phyloP scores from a whole-genome alignment of 1,139 yeast genomes.

The Saccharomyces hybrid region DNA sequence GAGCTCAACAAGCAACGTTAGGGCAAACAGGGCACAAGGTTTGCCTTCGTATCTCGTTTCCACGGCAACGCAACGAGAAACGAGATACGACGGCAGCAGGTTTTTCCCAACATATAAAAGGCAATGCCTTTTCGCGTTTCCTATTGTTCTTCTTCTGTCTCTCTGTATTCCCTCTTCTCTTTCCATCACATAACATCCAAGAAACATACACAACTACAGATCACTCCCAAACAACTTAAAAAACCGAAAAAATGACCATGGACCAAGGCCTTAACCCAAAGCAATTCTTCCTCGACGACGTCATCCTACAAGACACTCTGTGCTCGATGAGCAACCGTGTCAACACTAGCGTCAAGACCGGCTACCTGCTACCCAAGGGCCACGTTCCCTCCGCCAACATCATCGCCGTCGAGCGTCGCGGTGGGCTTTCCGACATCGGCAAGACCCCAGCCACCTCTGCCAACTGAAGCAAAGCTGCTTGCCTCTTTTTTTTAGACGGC shows the following conservation, averaged over 20 bases:
- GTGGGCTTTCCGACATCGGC: neutral
- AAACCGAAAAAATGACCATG: neutral
- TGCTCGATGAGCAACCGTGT: conserved; percentile 32
- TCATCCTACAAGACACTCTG: neutral
- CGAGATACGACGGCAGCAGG: neutral
- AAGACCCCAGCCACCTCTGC: neutral
- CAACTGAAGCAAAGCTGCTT: no score
- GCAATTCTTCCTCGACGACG: neutral
- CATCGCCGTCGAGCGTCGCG: neutral
- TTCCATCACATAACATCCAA: neutral
- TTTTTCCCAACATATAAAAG: neutral
- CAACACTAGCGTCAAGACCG: conserved; percentile 57
- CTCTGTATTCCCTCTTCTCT: neutral
- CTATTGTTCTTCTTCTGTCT: neutral
- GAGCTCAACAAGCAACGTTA: neutral
- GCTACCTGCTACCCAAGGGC: conserved; percentile 35
- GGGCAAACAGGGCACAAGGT: neutral
- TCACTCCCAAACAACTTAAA: neutral
- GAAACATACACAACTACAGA: neutral
- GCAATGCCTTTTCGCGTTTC: neutral
- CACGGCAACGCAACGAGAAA: conserved; percentile 6
- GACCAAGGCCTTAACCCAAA: conserved; percentile 1
- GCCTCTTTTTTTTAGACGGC: neutral
- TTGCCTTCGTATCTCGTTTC: conserved; percentile 1
- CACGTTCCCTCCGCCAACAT: neutral